phyloP scores from a whole-genome alignment of 78 protist species.

The Capsaspora owczarzaki region DNA sequence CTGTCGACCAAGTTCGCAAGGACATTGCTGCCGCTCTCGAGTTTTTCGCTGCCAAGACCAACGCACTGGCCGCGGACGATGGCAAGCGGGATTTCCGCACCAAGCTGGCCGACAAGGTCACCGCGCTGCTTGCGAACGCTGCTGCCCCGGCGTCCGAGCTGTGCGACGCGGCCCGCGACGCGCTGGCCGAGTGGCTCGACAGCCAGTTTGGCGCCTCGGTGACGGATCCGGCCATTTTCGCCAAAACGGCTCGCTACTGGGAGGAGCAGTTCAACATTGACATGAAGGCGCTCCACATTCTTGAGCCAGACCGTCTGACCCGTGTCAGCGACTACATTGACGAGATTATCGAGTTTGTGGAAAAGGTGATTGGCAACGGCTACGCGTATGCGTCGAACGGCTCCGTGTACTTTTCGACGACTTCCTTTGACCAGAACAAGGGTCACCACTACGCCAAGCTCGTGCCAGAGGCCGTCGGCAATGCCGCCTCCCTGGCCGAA shows the following conservation, averaged over 20 bases:
- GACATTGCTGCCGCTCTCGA: slow-evolving; percentile 12
- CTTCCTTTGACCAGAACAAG: slow-evolving; percentile 2
- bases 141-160: neutral
- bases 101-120: neutral
- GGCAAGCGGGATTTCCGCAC: neutral
- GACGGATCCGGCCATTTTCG: neutral
- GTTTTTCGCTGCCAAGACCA: neutral
- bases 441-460: slow-evolving; percentile 71
- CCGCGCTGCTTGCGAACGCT: neutral
- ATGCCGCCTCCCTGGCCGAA: slow-evolving; percentile 30
- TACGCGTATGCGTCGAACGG: slow-evolving; percentile 70
- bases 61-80: slow-evolving; percentile 6
- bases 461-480: slow-evolving; percentile 54
- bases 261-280: slow-evolving; percentile 75
- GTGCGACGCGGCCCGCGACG: neutral
- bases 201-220: neutral
- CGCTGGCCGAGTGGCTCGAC: neutral
- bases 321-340: slow-evolving; percentile 95
- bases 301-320: slow-evolving; percentile 79
- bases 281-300: slow-evolving; percentile 66
- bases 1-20: neutral
- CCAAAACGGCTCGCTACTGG: neutral
- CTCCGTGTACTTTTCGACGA: slow-evolving; percentile 74
- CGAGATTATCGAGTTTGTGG: slow-evolving; percentile 75
- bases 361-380: slow-evolving; percentile 71